Conservation (phyloP, 306 rosid genomes). For the Vicia sativa region DNA sequence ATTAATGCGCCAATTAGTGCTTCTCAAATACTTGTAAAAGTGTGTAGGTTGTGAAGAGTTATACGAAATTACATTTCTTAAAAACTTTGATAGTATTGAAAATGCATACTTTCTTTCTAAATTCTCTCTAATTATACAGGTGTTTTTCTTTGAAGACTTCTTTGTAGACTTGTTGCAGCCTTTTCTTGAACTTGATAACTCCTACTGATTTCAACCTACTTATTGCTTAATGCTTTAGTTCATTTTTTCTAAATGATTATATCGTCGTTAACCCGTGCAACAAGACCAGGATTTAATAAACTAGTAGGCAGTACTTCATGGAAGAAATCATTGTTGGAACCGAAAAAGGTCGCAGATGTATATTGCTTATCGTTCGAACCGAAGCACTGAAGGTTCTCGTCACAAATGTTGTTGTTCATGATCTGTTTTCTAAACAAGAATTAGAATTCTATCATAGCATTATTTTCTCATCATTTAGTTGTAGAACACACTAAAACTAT, state of each 20-base stretch:
- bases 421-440: background rate
- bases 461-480: background rate
- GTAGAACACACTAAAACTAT: background rate
- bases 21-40: slow-evolving; percentile 94
- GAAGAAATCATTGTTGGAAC: slow-evolving; percentile 61
- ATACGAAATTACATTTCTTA: slow-evolving; percentile 26
- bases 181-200: too few species aligned
- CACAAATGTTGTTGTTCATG: slow-evolving; percentile 36
- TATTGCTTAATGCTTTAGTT: background rate
- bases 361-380: slow-evolving; percentile 28
- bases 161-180: background rate
- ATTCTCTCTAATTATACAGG: slow-evolving; percentile 26
- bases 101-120: slow-evolving; percentile 12
- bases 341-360: slow-evolving; percentile 54
- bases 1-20: slow-evolving; percentile 79
- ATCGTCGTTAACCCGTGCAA: slow-evolving; percentile 40
- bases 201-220: background rate
- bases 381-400: slow-evolving; percentile 39
- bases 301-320: slow-evolving; percentile 60
- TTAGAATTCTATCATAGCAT: background rate
- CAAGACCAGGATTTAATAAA: slow-evolving; percentile 86
- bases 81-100: background rate
- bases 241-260: background rate
- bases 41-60: slow-evolving; percentile 82
- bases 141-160: slow-evolving; percentile 30